Base-by-base conservation (phyloP, 306 rosid species). In the Astragalus membranaceus region DNA sequence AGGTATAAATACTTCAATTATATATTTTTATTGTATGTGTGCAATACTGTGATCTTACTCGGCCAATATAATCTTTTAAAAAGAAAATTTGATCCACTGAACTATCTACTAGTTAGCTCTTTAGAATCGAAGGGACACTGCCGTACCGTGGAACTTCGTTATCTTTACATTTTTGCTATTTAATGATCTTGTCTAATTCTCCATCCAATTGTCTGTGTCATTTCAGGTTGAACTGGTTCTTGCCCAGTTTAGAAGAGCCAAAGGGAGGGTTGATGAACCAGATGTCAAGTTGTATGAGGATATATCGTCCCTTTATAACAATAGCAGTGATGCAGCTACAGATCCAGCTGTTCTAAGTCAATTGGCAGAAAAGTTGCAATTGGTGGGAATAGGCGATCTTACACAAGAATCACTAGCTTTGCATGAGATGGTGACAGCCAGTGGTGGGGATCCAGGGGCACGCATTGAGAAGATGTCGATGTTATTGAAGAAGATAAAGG, bases 201-300 rank as follows among this genome's bases (percentile, higher is more conserved):
- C 48, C 70, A 58, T 59, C 52, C 16, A 59, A 69, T 56, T 67
- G 37, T 76, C 44, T 67, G 11, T 59, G 32, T 80, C 41, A 13
- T 68, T 82, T 67, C 83, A 95, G 99, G 92, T 91, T 72, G 99
- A 95, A 73, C 91, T 95, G 53, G 97, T 95, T 82, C 95, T 91
- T 74, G 76, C 95, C 58, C 99, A 95, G 73, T 95, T 95, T 72
- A 85, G 83, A 89, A 84, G 96, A 82, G 99, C 99, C 75, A 91
- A 91, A 69, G 97, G 87, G 78, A 84, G 91, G 78, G 81, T 72
- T 67, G 97, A 91, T 58, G 75, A 76, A 20, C 89, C 88, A 0
- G 95, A 95, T 82, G 83, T 61, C 49, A 88, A 88, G 84, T 83
- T 91, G 67, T 78, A 77, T 61, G 96, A 83, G 48, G 99, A 91